A percentile compares a stretch with the other conserved stretches of the same genome.
Conservation (phyloP, 805 yeast genomes). For the Kuraishia molischiana region DNA sequence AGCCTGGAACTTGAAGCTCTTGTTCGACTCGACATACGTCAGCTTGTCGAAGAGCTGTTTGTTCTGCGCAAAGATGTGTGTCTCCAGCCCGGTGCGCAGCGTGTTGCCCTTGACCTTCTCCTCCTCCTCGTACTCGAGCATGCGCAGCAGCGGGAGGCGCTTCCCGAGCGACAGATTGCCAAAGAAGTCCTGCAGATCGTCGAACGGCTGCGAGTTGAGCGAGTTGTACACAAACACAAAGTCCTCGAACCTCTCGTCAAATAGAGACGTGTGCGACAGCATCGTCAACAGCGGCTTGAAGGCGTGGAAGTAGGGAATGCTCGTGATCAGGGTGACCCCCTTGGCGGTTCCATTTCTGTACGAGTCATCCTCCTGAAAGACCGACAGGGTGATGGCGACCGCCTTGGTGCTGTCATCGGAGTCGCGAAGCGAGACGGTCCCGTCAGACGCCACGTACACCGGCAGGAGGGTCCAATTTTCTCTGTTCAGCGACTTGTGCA, state of each 20-base stretch:
- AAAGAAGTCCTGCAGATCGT: constrained; percentile 2
- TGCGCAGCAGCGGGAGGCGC: background rate
- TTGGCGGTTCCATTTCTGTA: constrained; percentile 31
- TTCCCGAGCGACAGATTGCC: background rate
- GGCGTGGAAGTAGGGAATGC: constrained; percentile 31
- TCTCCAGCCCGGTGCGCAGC: background rate
- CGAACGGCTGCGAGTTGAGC: constrained; percentile 19
- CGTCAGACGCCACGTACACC: constrained; percentile 28
- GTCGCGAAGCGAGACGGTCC: constrained; percentile 21
- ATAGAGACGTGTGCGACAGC: constrained; percentile 31
- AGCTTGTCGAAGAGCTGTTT: background rate
- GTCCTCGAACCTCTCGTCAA: constrained; percentile 7
- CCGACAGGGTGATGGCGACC: background rate
- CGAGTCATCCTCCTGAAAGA: constrained; percentile 16
- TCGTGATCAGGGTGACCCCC: constrained; percentile 36
- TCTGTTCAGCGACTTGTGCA: constrained; percentile 31
- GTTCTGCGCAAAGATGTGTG: background rate
- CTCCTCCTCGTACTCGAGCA: constrained; percentile 1
- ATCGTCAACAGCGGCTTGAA: constrained; percentile 39
- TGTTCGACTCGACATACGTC: background rate
- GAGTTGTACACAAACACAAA: constrained; percentile 9
- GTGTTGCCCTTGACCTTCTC: background rate
- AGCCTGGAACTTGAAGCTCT: constrained; percentile 2
- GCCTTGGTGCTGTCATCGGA: constrained; percentile 10
- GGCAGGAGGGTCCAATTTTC: constrained; percentile 52